phyloP scores from a whole-genome alignment of 2,329 filamentous ascomycete genomes.

The Venturia effusa region DNA sequence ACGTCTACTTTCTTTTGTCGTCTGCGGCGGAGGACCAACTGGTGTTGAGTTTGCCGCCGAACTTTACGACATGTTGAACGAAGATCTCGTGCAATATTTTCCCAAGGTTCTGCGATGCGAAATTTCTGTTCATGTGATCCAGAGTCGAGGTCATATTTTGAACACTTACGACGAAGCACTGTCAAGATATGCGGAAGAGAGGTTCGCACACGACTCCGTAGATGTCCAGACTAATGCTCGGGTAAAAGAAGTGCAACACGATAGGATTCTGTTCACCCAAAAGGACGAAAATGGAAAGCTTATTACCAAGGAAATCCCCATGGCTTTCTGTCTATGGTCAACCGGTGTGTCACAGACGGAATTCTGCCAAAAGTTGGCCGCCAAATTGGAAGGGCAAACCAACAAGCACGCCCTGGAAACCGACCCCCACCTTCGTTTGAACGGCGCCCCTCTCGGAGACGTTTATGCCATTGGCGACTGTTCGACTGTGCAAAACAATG shows the following conservation, averaged over 20 bases:
- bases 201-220: constrained; percentile 79
- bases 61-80: constrained; percentile 90
- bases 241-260: constrained; percentile 74
- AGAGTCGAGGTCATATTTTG: constrained; percentile 86
- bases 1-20: constrained; percentile 85
- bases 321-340: constrained; percentile 96
- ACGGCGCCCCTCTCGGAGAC: constrained; percentile 80
- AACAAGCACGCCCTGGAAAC: constrained; percentile 92
- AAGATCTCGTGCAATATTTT: constrained; percentile 76
- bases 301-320: constrained; percentile 85
- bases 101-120: constrained; percentile 89
- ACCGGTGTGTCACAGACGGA: constrained; percentile 83
- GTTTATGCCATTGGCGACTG: constrained; percentile 97
- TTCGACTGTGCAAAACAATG: constrained; percentile 92
- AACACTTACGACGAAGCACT: constrained; percentile 97
- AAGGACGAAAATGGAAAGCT: constrained; percentile 60
- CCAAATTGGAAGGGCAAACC: constrained; percentile 67
- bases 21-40: constrained; percentile 89
- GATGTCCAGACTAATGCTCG: constrained; percentile 87
- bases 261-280: constrained; percentile 85
- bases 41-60: constrained; percentile 97
- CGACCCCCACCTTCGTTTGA: constrained; percentile 81
- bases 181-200: constrained; percentile 74
- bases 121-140: constrained; percentile 94
- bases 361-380: constrained; percentile 64